Evolutionary conservation across 192 early-diverging fungal genomes (phyloP), one percentile per base, ranked within the genome.

Genomic region (Coemansia furcata): DNA sequence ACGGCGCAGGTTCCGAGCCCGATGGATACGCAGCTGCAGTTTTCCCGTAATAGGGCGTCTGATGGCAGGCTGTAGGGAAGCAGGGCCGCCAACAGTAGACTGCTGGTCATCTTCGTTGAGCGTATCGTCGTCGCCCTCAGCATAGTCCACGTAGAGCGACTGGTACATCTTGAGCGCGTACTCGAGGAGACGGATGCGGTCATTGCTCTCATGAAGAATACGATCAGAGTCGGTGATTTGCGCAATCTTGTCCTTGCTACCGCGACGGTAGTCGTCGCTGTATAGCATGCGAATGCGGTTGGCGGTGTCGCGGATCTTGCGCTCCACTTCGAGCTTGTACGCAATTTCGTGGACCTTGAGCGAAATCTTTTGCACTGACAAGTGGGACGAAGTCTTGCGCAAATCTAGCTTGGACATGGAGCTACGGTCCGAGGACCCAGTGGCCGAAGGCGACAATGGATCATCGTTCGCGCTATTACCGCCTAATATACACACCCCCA

Each of bases 321-420:
- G 89, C 83, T 99, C 98, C 21, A 98, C 90, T 60, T 95, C 92
- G 15, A 98, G 87, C 80, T 98, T 97, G 71, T 88, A 90, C 38
- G 89, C 89, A 35, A 96, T 85, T 77, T 97, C 94, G 38, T 88
- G 87, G 21, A 98, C 84, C 77, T 94, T 95, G 72, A 90, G 79
- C 39, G 90, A 89, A 42, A 92, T 86, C 78, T 90, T 89, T 47
- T 88, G 86, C n/a, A 75, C 85, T 6, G 87, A 88, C 73, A 89
- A 76, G 14, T 86, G 83, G 15, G 88, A 86, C n/a, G 86, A 85
- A 6, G 87, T 84, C 72, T 89, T 92, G 38, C 89, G 80, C 67
- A 90, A 72, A 67, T 91, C 91, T 78, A 85, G 69, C 63, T 77
- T 76, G 62, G 79, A 85, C 65, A 63, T 59, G 37, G 75, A 74